Conservation (phyloP, 2,329 filamentous ascomycete species). For the Blastomyces gilchristii region DNA sequence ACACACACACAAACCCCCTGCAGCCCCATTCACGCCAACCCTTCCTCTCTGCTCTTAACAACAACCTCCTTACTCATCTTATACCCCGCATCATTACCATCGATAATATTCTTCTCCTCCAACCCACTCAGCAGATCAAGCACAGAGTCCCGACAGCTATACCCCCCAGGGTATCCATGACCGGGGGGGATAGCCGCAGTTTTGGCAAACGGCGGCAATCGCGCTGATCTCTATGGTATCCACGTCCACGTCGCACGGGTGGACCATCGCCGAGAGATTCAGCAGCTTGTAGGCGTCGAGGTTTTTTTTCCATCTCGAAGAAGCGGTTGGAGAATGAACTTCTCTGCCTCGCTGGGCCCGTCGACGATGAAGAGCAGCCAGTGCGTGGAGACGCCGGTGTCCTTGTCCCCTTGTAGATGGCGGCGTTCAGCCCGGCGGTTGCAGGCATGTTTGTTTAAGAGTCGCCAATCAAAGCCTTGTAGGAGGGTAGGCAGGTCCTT, state of each 20-base stretch:
- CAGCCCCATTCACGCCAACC: constrained; percentile 5
- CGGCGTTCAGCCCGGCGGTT: not conserved
- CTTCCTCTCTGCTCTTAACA: constrained; percentile 9
- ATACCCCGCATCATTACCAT: constrained; percentile 6
- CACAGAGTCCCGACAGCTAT: constrained; percentile 22
- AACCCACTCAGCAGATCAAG: constrained; percentile 19
- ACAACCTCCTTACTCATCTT: constrained; percentile 1
- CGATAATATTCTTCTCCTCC: constrained; percentile 14
- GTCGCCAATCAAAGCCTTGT: not conserved
- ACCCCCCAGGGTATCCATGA: constrained; percentile 17
- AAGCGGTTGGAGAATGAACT: constrained; percentile 5
- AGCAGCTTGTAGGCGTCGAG: not conserved
- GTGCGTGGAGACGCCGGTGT: constrained; percentile 6
- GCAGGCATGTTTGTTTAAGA: not conserved
- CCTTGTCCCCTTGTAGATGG: not conserved
- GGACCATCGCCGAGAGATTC: not conserved
- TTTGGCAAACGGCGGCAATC: constrained; percentile 11
- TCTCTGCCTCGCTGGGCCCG: not conserved
- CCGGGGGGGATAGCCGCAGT: constrained; percentile 13
- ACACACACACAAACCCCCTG: not conserved
- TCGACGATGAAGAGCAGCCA: constrained; percentile 8
- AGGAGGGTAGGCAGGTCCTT: not conserved
- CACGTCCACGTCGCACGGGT: constrained; percentile 2
- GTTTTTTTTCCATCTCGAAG: not conserved
- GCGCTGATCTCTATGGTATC: not conserved